These are phyloP conservation scores for Didymella keratinophila DNA, from an alignment of 2,329 filamentous ascomycete species.

Conservation along the genomic window DNA sequence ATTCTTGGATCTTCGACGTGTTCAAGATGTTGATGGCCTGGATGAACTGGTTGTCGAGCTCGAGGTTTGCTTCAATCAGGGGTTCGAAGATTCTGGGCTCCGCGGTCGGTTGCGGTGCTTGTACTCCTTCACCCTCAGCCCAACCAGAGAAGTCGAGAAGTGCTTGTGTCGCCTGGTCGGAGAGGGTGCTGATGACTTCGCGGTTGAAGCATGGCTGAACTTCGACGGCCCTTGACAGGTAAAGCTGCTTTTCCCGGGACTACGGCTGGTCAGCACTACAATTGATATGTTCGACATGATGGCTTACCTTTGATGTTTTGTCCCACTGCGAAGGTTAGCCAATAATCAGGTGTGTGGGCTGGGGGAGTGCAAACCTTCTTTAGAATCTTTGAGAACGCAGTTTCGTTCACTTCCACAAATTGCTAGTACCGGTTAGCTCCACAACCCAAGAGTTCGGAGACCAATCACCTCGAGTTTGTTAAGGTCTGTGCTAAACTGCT, in stretches of 20 bases:
- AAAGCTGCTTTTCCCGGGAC: conserved; percentile 97
- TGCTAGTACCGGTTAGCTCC: conserved; percentile 64
- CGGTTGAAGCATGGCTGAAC: conserved; percentile 98
- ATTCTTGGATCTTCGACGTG: conserved; percentile 76
- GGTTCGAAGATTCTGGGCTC: conserved; percentile 45
- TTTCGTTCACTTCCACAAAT: conserved; percentile 98
- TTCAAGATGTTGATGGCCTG: conserved; percentile 88
- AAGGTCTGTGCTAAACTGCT: conserved; percentile 94
- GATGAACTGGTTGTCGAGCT: conserved; percentile 86
- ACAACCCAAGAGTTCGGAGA: conserved; percentile 18
- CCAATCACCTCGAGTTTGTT: conserved; percentile 81
- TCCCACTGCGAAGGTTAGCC: conserved; percentile 74
- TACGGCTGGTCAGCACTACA: conserved; percentile 51
- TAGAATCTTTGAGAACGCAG: conserved; percentile 96
- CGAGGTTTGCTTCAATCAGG: conserved; percentile 75
- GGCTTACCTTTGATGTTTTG: conserved; percentile 87
- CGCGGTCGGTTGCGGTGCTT: conserved; percentile 58
- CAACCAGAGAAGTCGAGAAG: conserved; percentile 93
- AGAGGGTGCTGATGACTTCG: conserved; percentile 94
- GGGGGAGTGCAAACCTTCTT: conserved; percentile 73
- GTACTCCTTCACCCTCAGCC: conserved; percentile 95
- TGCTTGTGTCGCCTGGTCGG: conserved; percentile 96
- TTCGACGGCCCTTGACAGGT: conserved; percentile 93
- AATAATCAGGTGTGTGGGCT: not conserved
- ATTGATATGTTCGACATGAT: conserved; percentile 25